Conservation (phyloP, 306 rosid genomes). For the Luffa aegyptiaca region DNA sequence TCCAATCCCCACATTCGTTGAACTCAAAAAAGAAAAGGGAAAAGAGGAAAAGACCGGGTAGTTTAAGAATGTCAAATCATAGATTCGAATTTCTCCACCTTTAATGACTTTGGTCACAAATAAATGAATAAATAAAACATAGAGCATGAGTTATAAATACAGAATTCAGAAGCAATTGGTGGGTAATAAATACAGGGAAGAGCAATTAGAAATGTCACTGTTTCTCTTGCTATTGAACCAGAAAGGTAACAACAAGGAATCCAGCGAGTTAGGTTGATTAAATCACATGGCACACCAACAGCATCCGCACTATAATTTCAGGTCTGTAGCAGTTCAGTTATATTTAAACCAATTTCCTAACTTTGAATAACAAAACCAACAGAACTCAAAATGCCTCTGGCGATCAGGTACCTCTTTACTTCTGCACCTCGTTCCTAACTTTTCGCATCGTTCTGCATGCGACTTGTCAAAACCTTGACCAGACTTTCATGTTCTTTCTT, state of each 20-base stretch:
- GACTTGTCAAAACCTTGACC: neutral
- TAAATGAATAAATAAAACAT: neutral
- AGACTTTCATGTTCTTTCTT: neutral
- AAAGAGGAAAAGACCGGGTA: too few relatives aligned
- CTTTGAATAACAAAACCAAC: neutral
- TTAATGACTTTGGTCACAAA: neutral
- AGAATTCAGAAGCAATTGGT: neutral
- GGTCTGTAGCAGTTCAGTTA: neutral
- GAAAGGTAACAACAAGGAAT: neutral
- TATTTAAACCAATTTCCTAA: neutral
- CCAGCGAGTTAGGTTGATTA: neutral
- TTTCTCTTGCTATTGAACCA: neutral
- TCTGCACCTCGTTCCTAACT: neutral
- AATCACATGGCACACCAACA: neutral
- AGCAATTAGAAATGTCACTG: neutral
- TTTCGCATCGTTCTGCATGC: neutral
- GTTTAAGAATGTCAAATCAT: neutral
- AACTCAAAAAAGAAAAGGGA: neutral
- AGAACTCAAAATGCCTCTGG: neutral
- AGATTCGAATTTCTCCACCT: neutral
- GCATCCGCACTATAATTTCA: neutral
- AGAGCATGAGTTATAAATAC: neutral
- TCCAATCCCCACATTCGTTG: neutral
- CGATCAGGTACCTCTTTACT: neutral
- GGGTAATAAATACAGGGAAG: neutral